Conservation (phyloP, 306 rosid species). For the Nissolia schottii region DNA sequence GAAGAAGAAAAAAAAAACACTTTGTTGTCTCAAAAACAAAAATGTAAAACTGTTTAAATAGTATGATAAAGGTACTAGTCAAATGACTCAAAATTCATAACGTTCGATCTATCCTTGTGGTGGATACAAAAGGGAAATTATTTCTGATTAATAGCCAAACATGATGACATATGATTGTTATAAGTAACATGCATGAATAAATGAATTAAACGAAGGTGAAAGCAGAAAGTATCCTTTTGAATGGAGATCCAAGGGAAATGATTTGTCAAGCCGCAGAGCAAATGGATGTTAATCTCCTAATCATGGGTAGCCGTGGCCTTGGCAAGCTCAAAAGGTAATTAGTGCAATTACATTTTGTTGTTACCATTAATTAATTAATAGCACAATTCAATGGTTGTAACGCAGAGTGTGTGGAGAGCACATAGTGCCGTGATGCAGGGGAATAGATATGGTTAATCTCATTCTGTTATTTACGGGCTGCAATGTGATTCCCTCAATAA, state of each 20-base stretch:
- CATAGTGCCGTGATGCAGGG: too few species aligned
- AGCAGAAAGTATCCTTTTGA: constrained; percentile 48
- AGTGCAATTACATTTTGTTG: too few species aligned
- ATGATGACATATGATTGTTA: background rate
- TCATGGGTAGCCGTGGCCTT: constrained; percentile 77
- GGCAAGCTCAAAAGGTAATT: constrained; percentile 64
- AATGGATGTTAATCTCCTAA: constrained; percentile 55
- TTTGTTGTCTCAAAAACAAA: background rate
- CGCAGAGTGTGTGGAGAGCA: too few species aligned
- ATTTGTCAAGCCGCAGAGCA: constrained; percentile 66
- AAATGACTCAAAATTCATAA: too few species aligned
- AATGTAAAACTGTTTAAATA: background rate
- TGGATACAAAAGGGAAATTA: background rate
- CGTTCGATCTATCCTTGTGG: background rate
- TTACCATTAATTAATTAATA: too few species aligned
- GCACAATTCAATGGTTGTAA: too few species aligned
- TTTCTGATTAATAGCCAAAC: background rate
- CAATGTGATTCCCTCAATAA: too few species aligned
- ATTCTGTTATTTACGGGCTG: too few species aligned
- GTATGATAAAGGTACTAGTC: background rate
- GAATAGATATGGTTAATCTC: too few species aligned
- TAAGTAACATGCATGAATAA: background rate
- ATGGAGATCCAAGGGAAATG: constrained; percentile 72
- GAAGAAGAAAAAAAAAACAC: too few species aligned
- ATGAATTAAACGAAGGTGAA: constrained; percentile 47